A percentile compares a stretch with the other conserved stretches of the same genome.
These are phyloP conservation scores for Claviceps sp. DNA, from an alignment of 2,329 filamentous ascomycete genomes.

Conservation along the genomic window DNA sequence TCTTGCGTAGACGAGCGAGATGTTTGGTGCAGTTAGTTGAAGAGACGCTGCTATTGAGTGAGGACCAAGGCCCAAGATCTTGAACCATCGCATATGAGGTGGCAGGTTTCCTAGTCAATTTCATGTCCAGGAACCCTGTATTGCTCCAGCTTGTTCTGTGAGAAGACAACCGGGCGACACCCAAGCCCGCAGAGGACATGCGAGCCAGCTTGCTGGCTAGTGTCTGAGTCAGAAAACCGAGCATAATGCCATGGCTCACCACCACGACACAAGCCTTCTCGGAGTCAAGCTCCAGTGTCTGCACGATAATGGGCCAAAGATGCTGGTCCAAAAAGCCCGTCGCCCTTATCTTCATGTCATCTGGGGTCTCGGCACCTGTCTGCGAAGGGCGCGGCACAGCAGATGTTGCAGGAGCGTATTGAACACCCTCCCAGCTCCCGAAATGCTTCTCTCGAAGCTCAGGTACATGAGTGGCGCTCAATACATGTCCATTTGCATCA, in stretches of 20 bases:
- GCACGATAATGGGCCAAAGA: slow-evolving; percentile 37
- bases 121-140: slow-evolving; percentile 32
- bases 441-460: slow-evolving; percentile 63
- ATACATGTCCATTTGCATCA: neutral
- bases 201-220: slow-evolving; percentile 41
- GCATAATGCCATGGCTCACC: slow-evolving; percentile 64
- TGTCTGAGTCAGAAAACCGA: slow-evolving; percentile 53
- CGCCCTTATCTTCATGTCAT: slow-evolving; percentile 50
- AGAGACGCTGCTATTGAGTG: slow-evolving; percentile 9
- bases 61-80: slow-evolving; percentile 10
- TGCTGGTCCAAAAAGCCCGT: slow-evolving; percentile 52
- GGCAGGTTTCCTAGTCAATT: slow-evolving; percentile 7
- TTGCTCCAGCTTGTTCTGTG: slow-evolving; percentile 33
- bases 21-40: slow-evolving; percentile 57
- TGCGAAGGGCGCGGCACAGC: slow-evolving; percentile 16
- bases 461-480: slow-evolving; percentile 12
- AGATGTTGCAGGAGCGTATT: slow-evolving; percentile 27
- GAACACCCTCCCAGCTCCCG: slow-evolving; percentile 54
- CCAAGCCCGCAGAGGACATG: neutral
- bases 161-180: neutral
- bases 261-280: slow-evolving; percentile 46
- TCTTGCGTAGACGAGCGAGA: slow-evolving; percentile 61
- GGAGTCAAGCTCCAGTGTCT: slow-evolving; percentile 1
- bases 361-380: slow-evolving; percentile 49
- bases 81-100: neutral